Conservation (phyloP, 2,329 filamentous ascomycete genomes). For the Fusarium buxicola region DNA sequence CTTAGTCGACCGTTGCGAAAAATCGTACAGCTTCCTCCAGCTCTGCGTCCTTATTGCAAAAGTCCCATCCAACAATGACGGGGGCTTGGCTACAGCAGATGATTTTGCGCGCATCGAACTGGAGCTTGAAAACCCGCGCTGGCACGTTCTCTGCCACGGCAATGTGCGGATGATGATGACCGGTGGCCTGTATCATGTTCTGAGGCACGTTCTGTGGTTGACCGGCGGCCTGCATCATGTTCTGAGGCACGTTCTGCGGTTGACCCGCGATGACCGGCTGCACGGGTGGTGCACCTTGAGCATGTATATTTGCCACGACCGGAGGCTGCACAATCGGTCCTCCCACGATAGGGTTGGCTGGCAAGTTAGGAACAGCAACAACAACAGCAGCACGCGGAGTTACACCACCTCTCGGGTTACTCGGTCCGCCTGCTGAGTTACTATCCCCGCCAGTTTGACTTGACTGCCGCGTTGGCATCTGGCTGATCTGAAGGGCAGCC, state of each 20-base stretch:
- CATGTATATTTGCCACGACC: constrained; percentile 22
- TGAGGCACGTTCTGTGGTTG: constrained; percentile 27
- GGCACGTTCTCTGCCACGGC: constrained; percentile 59
- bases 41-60: constrained; percentile 86
- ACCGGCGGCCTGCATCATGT: constrained; percentile 4
- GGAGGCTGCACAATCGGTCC: constrained; percentile 24
- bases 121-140: constrained; percentile 89
- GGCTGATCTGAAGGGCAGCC: constrained; percentile 59
- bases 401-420: constrained; percentile 11
- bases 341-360: constrained; percentile 1
- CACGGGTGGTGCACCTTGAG: constrained; percentile 40
- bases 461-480: constrained; percentile 46
- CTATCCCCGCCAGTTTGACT: constrained; percentile 17
- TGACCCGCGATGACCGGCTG: constrained; percentile 24
- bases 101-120: constrained; percentile 93
- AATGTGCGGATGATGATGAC: constrained; percentile 59
- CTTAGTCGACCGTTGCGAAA: constrained; percentile 71
- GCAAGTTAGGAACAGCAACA: constrained; percentile 10
- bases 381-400: constrained; percentile 7
- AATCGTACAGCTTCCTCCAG: constrained; percentile 82
- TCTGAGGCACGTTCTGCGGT: constrained; percentile 19
- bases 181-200: constrained; percentile 5
- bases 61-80: constrained; percentile 97
- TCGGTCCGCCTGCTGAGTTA: constrained; percentile 1
- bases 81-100: constrained; percentile 94